These are phyloP conservation scores for Termitomyces bulborhizus DNA, from an alignment of 768 basidiomycete species.

Conservation along the genomic window DNA sequence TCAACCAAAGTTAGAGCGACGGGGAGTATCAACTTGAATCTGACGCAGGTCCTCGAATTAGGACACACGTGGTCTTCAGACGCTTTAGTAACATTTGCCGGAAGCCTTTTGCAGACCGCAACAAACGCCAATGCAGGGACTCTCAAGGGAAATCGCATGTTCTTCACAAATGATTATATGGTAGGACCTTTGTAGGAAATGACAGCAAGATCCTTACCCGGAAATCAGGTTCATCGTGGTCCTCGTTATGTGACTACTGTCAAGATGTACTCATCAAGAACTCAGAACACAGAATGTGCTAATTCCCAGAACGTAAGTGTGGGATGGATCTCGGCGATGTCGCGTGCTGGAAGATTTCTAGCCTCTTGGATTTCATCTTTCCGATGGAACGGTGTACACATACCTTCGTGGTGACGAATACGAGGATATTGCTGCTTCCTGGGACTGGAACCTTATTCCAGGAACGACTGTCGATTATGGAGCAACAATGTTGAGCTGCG, in stretches of 20 bases:
- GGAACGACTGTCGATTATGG: conserved; percentile 64
- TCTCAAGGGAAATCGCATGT: conserved; percentile 52
- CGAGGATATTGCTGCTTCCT: conserved; percentile 63
- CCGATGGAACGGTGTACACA: conserved; percentile 59
- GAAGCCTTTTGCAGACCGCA: conserved; percentile 26
- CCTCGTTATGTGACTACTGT: conserved; percentile 52
- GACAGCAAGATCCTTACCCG: neutral
- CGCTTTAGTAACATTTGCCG: conserved; percentile 31
- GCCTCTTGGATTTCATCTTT: conserved; percentile 65
- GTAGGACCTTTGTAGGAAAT: conserved; percentile 22
- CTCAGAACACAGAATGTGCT: conserved; percentile 58
- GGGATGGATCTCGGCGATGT: too few species aligned
- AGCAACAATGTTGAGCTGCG: conserved; percentile 47
- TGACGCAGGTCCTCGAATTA: conserved; percentile 43
- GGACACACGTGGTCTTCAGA: conserved; percentile 47
- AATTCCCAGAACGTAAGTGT: conserved; percentile 52
- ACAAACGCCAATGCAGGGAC: conserved; percentile 46
- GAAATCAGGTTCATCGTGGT: conserved; percentile 57
- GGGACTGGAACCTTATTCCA: conserved; percentile 78
- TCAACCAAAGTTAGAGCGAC: conserved; percentile 35
- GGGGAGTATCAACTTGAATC: conserved; percentile 47
- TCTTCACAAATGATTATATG: conserved; percentile 64
- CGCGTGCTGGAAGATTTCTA: conserved; percentile 11
- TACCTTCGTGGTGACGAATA: conserved; percentile 65
- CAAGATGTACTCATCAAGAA: conserved; percentile 58